Evolutionary conservation across 2,329 filamentous ascomycete species (phyloP).

Genomic region (Pseudophaeomoniella oleicola): DNA sequence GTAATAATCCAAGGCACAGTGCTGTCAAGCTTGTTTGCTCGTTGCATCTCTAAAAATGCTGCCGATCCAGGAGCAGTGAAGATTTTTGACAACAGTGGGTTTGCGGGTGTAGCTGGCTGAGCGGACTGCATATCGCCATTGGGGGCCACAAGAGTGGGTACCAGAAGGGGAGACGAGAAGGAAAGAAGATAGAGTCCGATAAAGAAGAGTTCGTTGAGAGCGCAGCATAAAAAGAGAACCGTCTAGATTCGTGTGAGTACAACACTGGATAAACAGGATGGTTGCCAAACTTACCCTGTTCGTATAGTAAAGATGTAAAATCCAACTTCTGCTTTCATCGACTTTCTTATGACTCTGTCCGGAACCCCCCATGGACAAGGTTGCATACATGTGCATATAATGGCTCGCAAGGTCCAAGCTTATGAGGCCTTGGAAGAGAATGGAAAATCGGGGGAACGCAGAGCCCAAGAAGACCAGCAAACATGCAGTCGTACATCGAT

Average conservation of each 20-base stretch:
- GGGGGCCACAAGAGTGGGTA: slow-evolving; percentile 58
- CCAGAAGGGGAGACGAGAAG: slow-evolving; percentile 81
- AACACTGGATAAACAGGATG: too few species aligned
- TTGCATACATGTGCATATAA: slow-evolving; percentile 99
- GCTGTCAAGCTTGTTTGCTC: slow-evolving; percentile 84
- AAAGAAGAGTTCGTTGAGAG: slow-evolving; percentile 91
- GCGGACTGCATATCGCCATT: slow-evolving; percentile 41
- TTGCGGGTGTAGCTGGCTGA: slow-evolving; percentile 52
- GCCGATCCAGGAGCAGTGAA: slow-evolving; percentile 87
- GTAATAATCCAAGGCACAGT: slow-evolving; percentile 67
- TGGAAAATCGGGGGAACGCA: slow-evolving; percentile 85
- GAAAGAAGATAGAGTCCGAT: slow-evolving; percentile 95
- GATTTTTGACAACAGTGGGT: slow-evolving; percentile 54
- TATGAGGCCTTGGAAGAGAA: slow-evolving; percentile 88
- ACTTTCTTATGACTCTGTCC: slow-evolving; percentile 84
- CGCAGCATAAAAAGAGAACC: slow-evolving; percentile 82
- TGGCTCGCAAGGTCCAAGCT: slow-evolving; percentile 87
- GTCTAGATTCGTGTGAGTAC: slow-evolving; percentile 39
- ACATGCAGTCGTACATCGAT: slow-evolving; percentile 91
- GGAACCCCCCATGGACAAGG: slow-evolving; percentile 69
- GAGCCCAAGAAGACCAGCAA: slow-evolving; percentile 87
- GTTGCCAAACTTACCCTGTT: slow-evolving; percentile 64
- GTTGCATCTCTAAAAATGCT: slow-evolving; percentile 78
- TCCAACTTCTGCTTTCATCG: slow-evolving; percentile 71
- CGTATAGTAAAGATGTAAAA: slow-evolving; percentile 91